Base-by-base conservation (phyloP, 1,284 basidiomycete genomes). In the Macrocystidia cucumis region DNA sequence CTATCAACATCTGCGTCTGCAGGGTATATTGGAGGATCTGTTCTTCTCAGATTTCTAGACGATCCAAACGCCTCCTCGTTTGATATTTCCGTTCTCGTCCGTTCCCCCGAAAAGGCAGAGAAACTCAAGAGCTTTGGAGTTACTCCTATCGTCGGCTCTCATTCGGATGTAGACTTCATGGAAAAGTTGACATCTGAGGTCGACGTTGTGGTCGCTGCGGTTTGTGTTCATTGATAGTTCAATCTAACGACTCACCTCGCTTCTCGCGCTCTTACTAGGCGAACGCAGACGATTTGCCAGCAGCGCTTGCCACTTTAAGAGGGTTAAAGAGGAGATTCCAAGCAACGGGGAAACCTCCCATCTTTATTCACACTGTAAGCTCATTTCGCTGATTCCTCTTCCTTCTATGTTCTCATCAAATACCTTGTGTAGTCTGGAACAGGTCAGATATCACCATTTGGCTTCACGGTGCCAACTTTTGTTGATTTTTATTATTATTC, bases 341-440 rank as follows among this genome's bases (percentile, higher is more conserved):
- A 14, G 52, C 46, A 17, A 60, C 59, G n/a, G 67, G 68, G 6
- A 60, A 54, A 8, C 40, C 52, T 4, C 61, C 69, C 1, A 60
- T 66, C 26, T 56, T 71, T 24, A 73, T 77, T 28, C 68, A 75
- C 45, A 74, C 70, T 1, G 72, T 74, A 42, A 34, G 65, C 53
- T 5, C 20, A 11, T 29, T 7, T 32, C 31, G 3, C 16, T 5
- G 9, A 30, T 35, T 9, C 23, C 7, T n/a, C 13, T 29, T 25
- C 12, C n/a, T 12, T 8, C 23, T 25, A 27, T 27, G 7, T 7
- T 27, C 25, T 12, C 16, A 27, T 27, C n/a, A 27, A 38, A 5
- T 13, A 21, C 17, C 14, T 6, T 9, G 18, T 19, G 9, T 36
- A 48, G 49, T 48, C 48, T 17, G 46, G 45, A 12, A 47, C 43